Base-by-base conservation (phyloP, 768 basidiomycete species). In the Lanmaoa pseudosensibilis region DNA sequence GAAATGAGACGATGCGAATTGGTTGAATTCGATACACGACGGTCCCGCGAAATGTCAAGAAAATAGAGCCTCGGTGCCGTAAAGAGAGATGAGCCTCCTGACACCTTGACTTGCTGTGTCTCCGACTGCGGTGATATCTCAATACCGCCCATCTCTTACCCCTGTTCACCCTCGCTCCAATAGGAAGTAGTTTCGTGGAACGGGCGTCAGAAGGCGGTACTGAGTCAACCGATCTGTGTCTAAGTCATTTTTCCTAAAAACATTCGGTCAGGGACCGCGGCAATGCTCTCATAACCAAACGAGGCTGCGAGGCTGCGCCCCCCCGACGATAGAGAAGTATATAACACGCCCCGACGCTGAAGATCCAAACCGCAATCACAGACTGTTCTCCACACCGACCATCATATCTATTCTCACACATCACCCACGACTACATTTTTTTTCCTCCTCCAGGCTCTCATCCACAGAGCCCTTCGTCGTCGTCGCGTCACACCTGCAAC, bases 271-370 rank as follows among this genome's bases (percentile, higher is more conserved):
- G 64, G 57, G 39, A 50, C 66, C 12, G 59, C 65, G 68, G 68
- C 69, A 62, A 64, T 70, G 68, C 67, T 18, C 59, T n/a, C 52
- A 52, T 64, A 52, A 58, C 41, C 36, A 32, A 33, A 50, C 46
- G 57, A 25, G 27, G 27, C 27, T 30, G 27, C 27, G 62, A 64
- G 69, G 68, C 69, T 57, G 69, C 64, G 64, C 54, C 54, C 56
- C 58, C 66, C 58, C 60, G 62, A 65, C 66, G 56, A 51, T 46
- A 58, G 32, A 40, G 11, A 38, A 36, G 15, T 61, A 65, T 67
- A 68, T 65, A 65, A 52, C 51, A 25, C 46, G 18, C 23, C 25
- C 52, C 52, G 47, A 47, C 57, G 18, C 25, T 50, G 36, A 3
- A 46, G 25, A 36, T 51, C 46, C 30, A 44, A 11, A 19, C 36